These are phyloP conservation scores for Sporothrix pseudoabietina DNA, from an alignment of 2,329 filamentous ascomycete genomes.

Conservation along the genomic window DNA sequence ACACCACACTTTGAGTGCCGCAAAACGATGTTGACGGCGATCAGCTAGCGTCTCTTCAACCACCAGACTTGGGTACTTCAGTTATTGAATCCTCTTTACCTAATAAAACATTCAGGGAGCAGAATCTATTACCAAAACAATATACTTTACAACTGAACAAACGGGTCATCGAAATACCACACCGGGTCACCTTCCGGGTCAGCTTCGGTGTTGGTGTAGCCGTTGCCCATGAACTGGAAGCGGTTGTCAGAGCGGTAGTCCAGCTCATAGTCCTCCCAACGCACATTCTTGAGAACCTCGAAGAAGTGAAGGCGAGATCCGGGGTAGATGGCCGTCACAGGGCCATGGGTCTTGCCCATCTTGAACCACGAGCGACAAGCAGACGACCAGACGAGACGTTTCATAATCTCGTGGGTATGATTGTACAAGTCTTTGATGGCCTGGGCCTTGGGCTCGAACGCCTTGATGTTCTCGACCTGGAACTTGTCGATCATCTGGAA, in stretches of 20 bases:
- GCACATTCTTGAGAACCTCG: conserved; percentile 52
- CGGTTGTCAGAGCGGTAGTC: not conserved
- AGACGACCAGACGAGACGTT: conserved; percentile 53
- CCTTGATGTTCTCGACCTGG: conserved; percentile 42
- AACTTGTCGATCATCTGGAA: conserved; percentile 17
- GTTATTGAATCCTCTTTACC: not conserved
- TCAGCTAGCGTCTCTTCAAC: too few relatives aligned
- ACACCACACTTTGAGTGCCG: not conserved
- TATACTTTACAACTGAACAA: not conserved
- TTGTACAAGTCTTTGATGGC: conserved; percentile 52
- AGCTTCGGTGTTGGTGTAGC: not conserved
- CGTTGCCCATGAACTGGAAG: conserved; percentile 16
- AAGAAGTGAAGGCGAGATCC: conserved; percentile 55
- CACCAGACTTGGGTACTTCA: too few relatives aligned
- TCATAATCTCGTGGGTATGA: conserved; percentile 54
- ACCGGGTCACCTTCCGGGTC: not conserved
- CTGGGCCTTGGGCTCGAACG: conserved; percentile 21
- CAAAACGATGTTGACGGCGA: not conserved
- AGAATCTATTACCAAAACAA: not conserved
- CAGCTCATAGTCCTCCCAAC: conserved; percentile 52
- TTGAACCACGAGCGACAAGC: conserved; percentile 57
- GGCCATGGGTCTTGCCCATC: conserved; percentile 47
- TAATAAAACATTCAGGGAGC: too few relatives aligned
- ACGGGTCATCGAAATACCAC: conserved; percentile 14
- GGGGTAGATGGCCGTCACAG: conserved; percentile 51